Percentiles rank a stretch among this genome's conserved stretches.
Conservation (phyloP, 441 rosid species). For the Erodium texanum region DNA sequence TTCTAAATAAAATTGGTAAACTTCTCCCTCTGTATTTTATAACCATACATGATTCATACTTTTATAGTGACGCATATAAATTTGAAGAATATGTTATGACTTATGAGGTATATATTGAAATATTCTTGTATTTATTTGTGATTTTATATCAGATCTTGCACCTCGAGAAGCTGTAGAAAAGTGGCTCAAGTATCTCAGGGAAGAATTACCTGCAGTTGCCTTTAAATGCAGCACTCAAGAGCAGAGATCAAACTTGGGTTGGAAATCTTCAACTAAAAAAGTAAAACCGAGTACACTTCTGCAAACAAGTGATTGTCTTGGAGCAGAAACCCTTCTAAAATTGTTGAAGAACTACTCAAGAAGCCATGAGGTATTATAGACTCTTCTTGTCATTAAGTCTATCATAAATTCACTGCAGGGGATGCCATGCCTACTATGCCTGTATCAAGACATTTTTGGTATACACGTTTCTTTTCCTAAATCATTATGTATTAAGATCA, state of each 20-base stretch:
- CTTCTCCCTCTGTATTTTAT: not conserved
- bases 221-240: conserved; percentile 94
- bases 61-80: too few relatives aligned
- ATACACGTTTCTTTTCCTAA: too few relatives aligned
- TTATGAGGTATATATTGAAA: not conserved
- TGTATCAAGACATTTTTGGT: too few relatives aligned
- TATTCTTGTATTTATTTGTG: not conserved
- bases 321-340: conserved; percentile 84
- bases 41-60: not conserved
- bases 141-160: conserved; percentile 68
- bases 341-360: conserved; percentile 85
- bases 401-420: too few relatives aligned
- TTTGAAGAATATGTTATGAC: too few relatives aligned
- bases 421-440: too few relatives aligned
- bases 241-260: conserved; percentile 80
- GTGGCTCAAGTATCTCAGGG: conserved; percentile 88
- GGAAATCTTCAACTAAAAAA: conserved; percentile 64
- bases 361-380: conserved; percentile 60
- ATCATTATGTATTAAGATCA: too few relatives aligned
- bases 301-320: conserved; percentile 96
- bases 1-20: conserved; percentile 84
- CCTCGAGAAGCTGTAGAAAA: conserved; percentile 92
- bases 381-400: too few relatives aligned
- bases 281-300: conserved; percentile 49
- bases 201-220: conserved; percentile 87